Conservation (phyloP, 495 filamentous ascomycete species). For the Cryomyces minteri region DNA sequence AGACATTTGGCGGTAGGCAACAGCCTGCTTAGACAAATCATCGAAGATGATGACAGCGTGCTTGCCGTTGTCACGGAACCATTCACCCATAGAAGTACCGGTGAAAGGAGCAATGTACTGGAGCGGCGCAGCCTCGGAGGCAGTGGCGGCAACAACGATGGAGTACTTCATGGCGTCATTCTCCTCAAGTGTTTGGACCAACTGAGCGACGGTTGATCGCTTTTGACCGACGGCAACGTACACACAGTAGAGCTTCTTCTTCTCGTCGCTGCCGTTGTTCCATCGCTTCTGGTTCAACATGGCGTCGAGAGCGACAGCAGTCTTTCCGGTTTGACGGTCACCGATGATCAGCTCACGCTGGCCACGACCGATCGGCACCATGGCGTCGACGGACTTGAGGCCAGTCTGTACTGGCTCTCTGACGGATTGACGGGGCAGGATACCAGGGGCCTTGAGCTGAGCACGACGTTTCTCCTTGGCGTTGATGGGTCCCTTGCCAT, state of each 20-base stretch:
- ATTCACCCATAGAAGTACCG: constrained; percentile 63
- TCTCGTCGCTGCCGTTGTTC: constrained; percentile 79
- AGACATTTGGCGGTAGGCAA: constrained; percentile 99
- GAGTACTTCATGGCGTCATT: constrained; percentile 99
- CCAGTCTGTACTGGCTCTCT: constrained; percentile 98
- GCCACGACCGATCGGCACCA: constrained; percentile 99
- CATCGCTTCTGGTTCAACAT: constrained; percentile 99
- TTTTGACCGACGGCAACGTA: constrained; percentile 99
- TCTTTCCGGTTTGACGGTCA: constrained; percentile 99
- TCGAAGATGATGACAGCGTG: constrained; percentile 91
- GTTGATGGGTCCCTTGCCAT: constrained; percentile 94
- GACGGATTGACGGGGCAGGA: constrained; percentile 91
- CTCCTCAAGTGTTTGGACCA: constrained; percentile 99
- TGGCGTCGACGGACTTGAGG: constrained; percentile 97
- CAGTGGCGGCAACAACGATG: constrained; percentile 87
- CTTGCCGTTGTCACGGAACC: constrained; percentile 80
- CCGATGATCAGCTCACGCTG: constrained; percentile 99
- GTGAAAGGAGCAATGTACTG: constrained; percentile 97
- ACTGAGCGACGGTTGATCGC: constrained; percentile 96
- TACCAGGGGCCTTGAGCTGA: constrained; percentile 97
- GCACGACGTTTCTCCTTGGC: constrained; percentile 85
- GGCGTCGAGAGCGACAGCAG: constrained; percentile 92
- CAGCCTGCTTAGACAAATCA: constrained; percentile 97
- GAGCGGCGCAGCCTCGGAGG: constrained; percentile 86
- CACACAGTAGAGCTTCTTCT: constrained; percentile 97